Evolutionary conservation across 1,284 basidiomycete species (phyloP).

Genomic region (Pyrrhoderma noxium): DNA sequence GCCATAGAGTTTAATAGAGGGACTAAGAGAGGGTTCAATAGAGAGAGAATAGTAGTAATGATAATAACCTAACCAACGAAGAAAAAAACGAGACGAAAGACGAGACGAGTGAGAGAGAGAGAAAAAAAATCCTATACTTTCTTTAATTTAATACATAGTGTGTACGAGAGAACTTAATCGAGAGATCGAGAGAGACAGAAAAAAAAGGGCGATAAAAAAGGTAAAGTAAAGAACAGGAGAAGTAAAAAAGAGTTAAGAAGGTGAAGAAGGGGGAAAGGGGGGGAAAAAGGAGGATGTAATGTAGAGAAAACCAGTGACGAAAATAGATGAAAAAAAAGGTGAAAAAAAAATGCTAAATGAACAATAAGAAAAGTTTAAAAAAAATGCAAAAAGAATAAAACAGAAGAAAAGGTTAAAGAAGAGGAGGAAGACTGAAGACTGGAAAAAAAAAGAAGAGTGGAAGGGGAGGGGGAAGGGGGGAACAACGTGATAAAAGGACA

Average conservation of each 20-base stretch:
- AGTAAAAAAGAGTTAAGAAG: not conserved
- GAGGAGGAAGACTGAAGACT: not conserved
- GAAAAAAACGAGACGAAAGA: not conserved
- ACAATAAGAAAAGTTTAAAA: not conserved
- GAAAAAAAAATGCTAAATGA: not conserved
- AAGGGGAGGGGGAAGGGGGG: constrained; percentile 6
- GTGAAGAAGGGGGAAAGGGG: too few relatives aligned
- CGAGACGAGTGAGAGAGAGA: not conserved
- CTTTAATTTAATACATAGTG: constrained; percentile 11
- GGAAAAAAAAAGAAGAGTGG: constrained; percentile 7
- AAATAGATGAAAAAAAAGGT: too few relatives aligned
- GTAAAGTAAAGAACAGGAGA: not conserved
- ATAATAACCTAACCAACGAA: not conserved
- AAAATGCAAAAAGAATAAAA: not conserved
- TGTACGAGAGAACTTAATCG: constrained; percentile 3
- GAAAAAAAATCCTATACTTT: not conserved
- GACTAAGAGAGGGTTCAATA: too few relatives aligned
- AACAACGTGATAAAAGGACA: constrained; percentile 8
- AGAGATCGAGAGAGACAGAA: not conserved
- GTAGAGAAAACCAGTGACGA: too few relatives aligned
- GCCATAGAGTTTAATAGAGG: too few relatives aligned
- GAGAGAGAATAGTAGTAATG: too few relatives aligned
- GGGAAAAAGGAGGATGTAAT: too few relatives aligned
- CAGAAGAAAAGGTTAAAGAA: not conserved
- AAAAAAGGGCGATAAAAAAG: not conserved